Evolutionary conservation across 768 basidiomycete species (phyloP).

Genomic region (Suillus cothurnatus): DNA sequence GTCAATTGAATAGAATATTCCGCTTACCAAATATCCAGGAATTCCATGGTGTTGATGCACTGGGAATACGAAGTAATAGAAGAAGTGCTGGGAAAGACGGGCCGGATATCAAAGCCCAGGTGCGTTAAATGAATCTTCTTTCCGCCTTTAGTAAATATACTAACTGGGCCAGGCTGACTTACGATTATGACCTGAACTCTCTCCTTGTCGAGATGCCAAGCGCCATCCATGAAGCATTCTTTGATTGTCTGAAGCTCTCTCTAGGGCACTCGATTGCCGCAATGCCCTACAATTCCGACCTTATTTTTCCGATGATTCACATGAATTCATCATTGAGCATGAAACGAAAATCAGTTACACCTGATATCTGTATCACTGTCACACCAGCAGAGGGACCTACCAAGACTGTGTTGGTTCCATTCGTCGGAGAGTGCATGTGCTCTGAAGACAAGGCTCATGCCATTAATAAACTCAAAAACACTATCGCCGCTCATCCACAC

Average conservation of each 20-base stretch:
- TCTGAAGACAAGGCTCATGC: neutral
- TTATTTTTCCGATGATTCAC: neutral
- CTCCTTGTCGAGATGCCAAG: neutral
- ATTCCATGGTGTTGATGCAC: neutral
- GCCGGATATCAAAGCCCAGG: neutral
- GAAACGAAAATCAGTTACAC: neutral
- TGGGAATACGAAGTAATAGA: neutral
- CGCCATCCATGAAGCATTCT: neutral
- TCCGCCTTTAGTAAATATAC: neutral
- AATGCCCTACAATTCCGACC: neutral
- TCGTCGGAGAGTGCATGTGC: neutral
- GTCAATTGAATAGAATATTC: neutral
- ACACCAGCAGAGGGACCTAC: neutral
- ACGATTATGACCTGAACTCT: neutral
- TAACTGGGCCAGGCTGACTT: neutral
- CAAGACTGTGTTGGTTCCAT: neutral
- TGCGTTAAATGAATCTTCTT: neutral
- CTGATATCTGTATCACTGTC: too few relatives aligned
- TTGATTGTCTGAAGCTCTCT: neutral
- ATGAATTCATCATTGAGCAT: neutral
- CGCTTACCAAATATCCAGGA: neutral
- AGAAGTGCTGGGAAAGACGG: neutral
- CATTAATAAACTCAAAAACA: neutral
- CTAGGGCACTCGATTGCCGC: neutral
- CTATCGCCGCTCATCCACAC: neutral